These are phyloP conservation scores for Rubus parviflorus DNA, from an alignment of 306 rosid genomes.

Conservation along the genomic window DNA sequence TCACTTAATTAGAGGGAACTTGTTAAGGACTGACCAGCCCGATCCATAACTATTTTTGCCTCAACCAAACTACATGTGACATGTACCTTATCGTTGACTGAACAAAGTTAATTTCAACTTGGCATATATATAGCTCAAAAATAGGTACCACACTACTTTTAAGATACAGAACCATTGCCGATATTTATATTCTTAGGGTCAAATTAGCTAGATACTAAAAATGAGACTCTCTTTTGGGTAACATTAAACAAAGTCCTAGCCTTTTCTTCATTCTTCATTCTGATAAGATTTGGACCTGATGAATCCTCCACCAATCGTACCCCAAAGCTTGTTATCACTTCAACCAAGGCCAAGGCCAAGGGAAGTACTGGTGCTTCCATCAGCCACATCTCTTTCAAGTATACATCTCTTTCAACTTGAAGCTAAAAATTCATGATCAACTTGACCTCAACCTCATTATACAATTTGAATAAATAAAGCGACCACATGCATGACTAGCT, in stretches of 20 bases:
- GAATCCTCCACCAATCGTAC: slow-evolving; percentile 20
- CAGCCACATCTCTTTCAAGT: slow-evolving; percentile 7
- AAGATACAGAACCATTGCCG: not conserved
- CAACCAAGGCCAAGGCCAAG: not conserved
- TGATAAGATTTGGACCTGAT: slow-evolving; percentile 14
- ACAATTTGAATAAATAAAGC: not conserved
- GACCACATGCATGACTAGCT: not conserved
- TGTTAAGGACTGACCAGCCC: not conserved
- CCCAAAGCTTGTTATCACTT: slow-evolving; percentile 5
- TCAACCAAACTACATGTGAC: not conserved
- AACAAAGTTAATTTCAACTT: not conserved
- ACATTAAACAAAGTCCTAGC: not conserved
- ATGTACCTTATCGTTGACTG: not conserved
- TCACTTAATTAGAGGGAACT: no score
- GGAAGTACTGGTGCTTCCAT: not conserved
- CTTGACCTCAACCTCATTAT: slow-evolving; percentile 13
- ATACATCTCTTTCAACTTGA: not conserved
- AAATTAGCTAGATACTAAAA: not conserved
- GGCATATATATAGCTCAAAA: not conserved
- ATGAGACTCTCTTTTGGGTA: not conserved
- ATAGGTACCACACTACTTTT: not conserved
- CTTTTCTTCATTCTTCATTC: not conserved
- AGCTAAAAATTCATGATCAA: slow-evolving; percentile 14
- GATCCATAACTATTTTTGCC: not conserved
- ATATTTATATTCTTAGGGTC: not conserved